Percentiles rank a stretch among this genome's conserved stretches.
Evolutionary conservation across 2,329 filamentous ascomycete species (phyloP).

Genomic region (Talaromyces sp.): DNA sequence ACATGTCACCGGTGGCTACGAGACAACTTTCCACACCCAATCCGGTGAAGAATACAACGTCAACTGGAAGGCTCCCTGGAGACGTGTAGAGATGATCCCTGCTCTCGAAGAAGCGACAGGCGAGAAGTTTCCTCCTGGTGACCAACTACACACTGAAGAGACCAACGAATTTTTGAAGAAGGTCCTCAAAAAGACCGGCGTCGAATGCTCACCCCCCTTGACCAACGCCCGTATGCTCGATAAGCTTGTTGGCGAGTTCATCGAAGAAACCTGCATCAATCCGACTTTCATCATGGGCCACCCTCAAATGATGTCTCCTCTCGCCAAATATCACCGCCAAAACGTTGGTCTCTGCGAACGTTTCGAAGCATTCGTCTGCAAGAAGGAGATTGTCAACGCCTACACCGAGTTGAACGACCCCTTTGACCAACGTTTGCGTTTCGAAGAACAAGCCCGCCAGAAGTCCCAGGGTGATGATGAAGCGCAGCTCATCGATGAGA

Average conservation of each 20-base stretch:
- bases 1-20: constrained; percentile 78
- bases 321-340: constrained; percentile 89
- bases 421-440: constrained; percentile 85
- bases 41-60: constrained; percentile 81
- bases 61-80: constrained; percentile 96
- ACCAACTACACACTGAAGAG: constrained; percentile 84
- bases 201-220: constrained; percentile 83
- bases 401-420: constrained; percentile 98
- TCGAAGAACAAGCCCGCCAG: constrained; percentile 92
- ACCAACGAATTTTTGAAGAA: constrained; percentile 82
- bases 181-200: constrained; percentile 81
- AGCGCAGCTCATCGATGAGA: constrained; percentile 93
- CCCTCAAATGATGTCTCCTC: constrained; percentile 82
- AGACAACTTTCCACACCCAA: constrained; percentile 82
- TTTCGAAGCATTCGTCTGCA: constrained; percentile 95
- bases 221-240: constrained; percentile 97
- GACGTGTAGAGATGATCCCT: constrained; percentile 91
- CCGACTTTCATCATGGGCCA: constrained; percentile 90
- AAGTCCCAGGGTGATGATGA: constrained; percentile 97
- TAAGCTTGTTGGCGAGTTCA: constrained; percentile 88
- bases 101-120: constrained; percentile 83
- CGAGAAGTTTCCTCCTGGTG: constrained; percentile 87
- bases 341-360: constrained; percentile 86
- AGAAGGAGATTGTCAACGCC: constrained; percentile 95
- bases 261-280: constrained; percentile 90